Conservation (phyloP, 495 filamentous ascomycete genomes). For the Hypoxylon perforatum region DNA sequence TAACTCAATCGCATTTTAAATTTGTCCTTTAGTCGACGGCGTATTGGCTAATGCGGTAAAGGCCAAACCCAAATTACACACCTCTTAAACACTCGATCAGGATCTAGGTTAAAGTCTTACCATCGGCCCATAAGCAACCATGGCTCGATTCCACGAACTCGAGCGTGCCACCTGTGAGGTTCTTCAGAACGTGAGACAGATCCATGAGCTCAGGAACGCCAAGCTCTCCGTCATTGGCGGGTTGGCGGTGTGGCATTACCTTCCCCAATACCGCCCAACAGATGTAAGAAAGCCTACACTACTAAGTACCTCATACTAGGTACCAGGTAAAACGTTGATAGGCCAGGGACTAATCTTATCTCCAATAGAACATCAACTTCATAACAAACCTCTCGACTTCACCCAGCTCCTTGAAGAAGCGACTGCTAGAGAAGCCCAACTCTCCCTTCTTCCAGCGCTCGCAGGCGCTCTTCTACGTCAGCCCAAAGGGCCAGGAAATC, state of each 20-base stretch:
- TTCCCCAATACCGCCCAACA: slow-evolving; percentile 37
- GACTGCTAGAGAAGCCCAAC: slow-evolving; percentile 29
- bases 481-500: slow-evolving; percentile 28
- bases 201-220: slow-evolving; percentile 37
- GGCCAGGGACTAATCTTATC: slow-evolving; percentile 15
- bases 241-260: slow-evolving; percentile 41
- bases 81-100: neutral
- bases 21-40: slow-evolving; percentile 5
- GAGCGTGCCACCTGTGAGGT: slow-evolving; percentile 41
- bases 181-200: slow-evolving; percentile 43
- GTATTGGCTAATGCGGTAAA: neutral
- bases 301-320: neutral
- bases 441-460: slow-evolving; percentile 39
- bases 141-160: slow-evolving; percentile 35
- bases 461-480: slow-evolving; percentile 31
- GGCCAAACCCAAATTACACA: neutral
- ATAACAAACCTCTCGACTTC: slow-evolving; percentile 36
- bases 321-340: no score
- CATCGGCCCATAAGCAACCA: slow-evolving; percentile 1
- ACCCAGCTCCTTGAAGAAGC: slow-evolving; percentile 32
- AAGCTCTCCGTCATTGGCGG: slow-evolving; percentile 40
- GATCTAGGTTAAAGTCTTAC: slow-evolving; percentile 2
- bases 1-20: neutral
- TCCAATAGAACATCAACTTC: slow-evolving; percentile 40
- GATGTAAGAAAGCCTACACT: slow-evolving; percentile 30